A percentile compares a stretch with the other conserved stretches of the same genome.
Evolutionary conservation across 306 rosid genomes (phyloP).

Genomic region (Vachellia pachyceras): DNA sequence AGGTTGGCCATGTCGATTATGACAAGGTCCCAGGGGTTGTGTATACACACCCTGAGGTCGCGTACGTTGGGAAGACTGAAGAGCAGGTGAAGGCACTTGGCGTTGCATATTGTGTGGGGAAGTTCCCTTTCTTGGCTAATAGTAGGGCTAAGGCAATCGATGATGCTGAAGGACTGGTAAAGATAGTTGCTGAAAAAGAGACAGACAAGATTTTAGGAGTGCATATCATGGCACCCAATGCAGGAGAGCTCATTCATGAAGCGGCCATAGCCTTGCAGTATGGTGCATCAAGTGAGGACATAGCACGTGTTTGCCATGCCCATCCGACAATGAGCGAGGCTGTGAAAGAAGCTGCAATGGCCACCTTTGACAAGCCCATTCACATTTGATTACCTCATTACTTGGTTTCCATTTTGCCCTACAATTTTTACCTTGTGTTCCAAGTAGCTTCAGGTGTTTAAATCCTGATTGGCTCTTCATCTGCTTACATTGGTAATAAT

Average conservation of each 20-base stretch:
- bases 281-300: constrained; percentile 73
- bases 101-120: constrained; percentile 66
- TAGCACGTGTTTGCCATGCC: constrained; percentile 79
- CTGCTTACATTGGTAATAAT: neutral
- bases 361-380: constrained; percentile 74
- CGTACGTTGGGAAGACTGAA: constrained; percentile 93
- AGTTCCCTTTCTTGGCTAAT: constrained; percentile 75
- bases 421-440: constrained; percentile 41
- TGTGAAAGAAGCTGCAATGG: constrained; percentile 78
- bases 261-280: constrained; percentile 68
- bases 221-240: constrained; percentile 73
- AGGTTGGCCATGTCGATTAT: constrained; percentile 95
- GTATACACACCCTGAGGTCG: constrained; percentile 94
- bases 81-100: constrained; percentile 87
- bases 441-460: constrained; percentile 36
- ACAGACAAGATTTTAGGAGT: constrained; percentile 78
- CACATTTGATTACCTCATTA: constrained; percentile 50
- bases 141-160: constrained; percentile 85
- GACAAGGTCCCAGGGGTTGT: constrained; percentile 99
- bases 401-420: constrained; percentile 40
- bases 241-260: constrained; percentile 82
- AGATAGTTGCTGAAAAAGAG: constrained; percentile 68
- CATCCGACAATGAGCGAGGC: constrained; percentile 86
- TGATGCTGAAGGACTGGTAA: constrained; percentile 71
- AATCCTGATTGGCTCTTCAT: constrained; percentile 35